These are phyloP conservation scores for Lentinula raphanica DNA, from an alignment of 768 basidiomycete genomes.

Conservation along the genomic window DNA sequence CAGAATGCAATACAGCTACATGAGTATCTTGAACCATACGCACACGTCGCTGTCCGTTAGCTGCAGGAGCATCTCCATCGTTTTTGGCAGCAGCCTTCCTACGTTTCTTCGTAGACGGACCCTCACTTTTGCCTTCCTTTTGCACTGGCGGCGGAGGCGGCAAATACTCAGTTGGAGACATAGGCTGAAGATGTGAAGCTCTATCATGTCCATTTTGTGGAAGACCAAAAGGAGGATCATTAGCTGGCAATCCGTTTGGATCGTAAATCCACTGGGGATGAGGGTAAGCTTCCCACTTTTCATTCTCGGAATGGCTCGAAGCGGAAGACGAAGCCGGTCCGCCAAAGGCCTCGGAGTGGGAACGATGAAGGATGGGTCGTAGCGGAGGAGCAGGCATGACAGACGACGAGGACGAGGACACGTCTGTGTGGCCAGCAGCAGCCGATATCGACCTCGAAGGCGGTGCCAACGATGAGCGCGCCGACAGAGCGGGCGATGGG, in stretches of 20 bases:
- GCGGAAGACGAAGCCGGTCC: constrained; percentile 2
- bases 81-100: constrained; percentile 39
- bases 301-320: neutral
- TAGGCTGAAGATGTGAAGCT: neutral
- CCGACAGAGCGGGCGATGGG: constrained; percentile 36
- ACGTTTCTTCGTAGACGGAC: constrained; percentile 41
- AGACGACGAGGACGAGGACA: constrained; percentile 4
- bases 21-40: constrained; percentile 23
- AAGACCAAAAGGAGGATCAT: neutral
- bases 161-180: neutral
- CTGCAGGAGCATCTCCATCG: constrained; percentile 54
- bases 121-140: neutral
- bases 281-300: neutral
- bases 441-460: constrained; percentile 16
- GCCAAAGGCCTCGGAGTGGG: neutral
- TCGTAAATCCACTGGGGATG: constrained; percentile 1
- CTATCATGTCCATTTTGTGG: constrained; percentile 1
- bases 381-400: constrained; percentile 5
- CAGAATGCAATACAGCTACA: constrained; percentile 2
- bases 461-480: constrained; percentile 26
- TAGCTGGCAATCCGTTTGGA: neutral
- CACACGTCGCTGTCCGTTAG: constrained; percentile 47
- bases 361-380: neutral
- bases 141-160: neutral
- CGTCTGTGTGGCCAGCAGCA: constrained; percentile 4